Base-by-base conservation (phyloP, 2,329 filamentous ascomycete genomes). In the Talaromyces sp. region DNA sequence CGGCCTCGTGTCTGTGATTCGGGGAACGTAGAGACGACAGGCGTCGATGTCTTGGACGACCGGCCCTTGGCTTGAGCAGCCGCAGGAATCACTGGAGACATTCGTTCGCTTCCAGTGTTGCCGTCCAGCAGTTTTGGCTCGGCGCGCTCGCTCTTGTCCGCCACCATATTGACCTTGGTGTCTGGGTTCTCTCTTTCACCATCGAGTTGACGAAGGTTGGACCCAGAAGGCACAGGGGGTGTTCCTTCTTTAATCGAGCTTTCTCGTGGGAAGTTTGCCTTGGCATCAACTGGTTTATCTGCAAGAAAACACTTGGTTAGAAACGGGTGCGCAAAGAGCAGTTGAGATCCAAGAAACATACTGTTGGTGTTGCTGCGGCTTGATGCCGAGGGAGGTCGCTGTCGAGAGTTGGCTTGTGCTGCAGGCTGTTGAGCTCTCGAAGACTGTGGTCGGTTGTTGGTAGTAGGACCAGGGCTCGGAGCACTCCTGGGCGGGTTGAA, bases 381-480 rank as follows among this genome's bases (percentile, higher is more conserved):
- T 3, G 87, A 84, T 11, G 84, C 80, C 2, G 85, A 84, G 1
- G 88, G 75, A 2, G 87, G 84, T 39, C 85, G 80, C 57, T 90
- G 79, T 52, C 79, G 79, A 42, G 74, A 86, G 36, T 78, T 78
- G n/a, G 84, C 83, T 62, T 86, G 84, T 59, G 85, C 83, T 17
- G 90, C 91, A 70, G 89, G 93, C 71, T 92, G 91, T 69, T 92
- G 87, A 42, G 86, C 85, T 66, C 91, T 86, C 6, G 89, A 86
- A 5, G 88, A 87, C 57, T 85, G 81, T 13, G 90, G 88, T 51
- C 88, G 85, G 62, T 85, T 78, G 32, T 78, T 75, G 62, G 77
- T 76, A 56, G 77, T 75, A 7, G 87, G 87, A 9, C 82, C 85
- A 30, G 89, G 88, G 47, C 88, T 90, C 59, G 80, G 58, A 73